phyloP scores from a whole-genome alignment of 306 rosid species.

The Styphnolobium japonicum region DNA sequence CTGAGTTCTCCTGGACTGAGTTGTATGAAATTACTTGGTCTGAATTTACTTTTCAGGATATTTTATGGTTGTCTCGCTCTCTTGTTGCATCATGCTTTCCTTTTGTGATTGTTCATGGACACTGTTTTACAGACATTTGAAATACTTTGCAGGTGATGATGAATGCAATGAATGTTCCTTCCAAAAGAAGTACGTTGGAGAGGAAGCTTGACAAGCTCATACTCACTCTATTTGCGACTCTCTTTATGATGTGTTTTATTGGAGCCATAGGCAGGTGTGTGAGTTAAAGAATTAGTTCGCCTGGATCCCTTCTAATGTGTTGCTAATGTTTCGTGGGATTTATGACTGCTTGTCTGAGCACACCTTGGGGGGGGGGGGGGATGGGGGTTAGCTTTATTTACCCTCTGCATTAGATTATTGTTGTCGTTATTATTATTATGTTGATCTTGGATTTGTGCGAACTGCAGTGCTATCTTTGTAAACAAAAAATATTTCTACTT shows the following conservation, averaged over 20 bases:
- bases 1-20: neutral
- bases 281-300: constrained; percentile 9
- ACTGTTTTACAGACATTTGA: constrained; percentile 19
- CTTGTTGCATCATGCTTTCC: neutral
- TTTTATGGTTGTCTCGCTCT: neutral
- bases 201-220: constrained; percentile 97
- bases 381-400: neutral
- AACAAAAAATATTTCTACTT: constrained; percentile 71
- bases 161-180: constrained; percentile 98
- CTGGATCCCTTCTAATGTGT: neutral
- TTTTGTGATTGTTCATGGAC: constrained; percentile 20
- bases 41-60: neutral
- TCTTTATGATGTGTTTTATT: constrained; percentile 74
- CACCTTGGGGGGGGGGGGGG: neutral
- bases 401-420: neutral
- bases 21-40: neutral
- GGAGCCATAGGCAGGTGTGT: constrained; percentile 90
- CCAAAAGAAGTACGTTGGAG: constrained; percentile 97
- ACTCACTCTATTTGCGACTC: constrained; percentile 68
- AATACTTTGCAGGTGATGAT: constrained; percentile 83
- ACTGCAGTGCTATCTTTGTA: constrained; percentile 78
- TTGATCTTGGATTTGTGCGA: constrained; percentile 22
- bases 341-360: neutral
- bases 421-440: neutral
- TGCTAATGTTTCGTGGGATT: neutral